Evolutionary conservation across 306 rosid genomes (phyloP), one percentile per base, ranked within the genome.

Genomic region (Acmispon strigosus): DNA sequence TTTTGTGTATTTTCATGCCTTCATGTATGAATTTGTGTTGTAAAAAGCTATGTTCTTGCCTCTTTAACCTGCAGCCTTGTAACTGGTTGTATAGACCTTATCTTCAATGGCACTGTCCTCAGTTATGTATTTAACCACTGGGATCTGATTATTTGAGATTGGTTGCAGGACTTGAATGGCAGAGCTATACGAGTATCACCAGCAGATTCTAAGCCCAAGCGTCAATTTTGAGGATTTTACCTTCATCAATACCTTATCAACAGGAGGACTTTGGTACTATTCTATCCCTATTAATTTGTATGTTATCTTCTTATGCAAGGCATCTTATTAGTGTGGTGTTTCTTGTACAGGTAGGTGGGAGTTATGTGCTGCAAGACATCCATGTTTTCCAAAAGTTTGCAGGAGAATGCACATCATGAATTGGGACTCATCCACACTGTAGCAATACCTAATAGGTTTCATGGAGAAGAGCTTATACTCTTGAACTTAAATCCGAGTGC

Each of bases 161-260:
- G 77, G 48, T 18, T 78, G 76, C 82, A 94, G 96, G 99, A 94
- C 78, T 75, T 94, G 78, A 78, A 84, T 67, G 99, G 99, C 54
- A 89, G 99, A 82, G 6, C 89, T 72, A 85, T 94, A 7, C 80
- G 96, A 3, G 99, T 94, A 16, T 78, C 92, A 0, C 15, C 24
- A 2, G 99, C 97, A 6, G 99, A 87, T 71, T 71, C 88, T 16
- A 88, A 74, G 84, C 92, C 90, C 52, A 84, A 79, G 81, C 95
- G 85, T 16, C 80, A 78, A 47, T 89, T 78, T 82, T 90, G 81
- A 89, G 65, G 80, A 44, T 72, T 37, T 49, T 8, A 18, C n/a
- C 47, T 49, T 64, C 13, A 57, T 19, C 32, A 29, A 66, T 57
- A 73, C 73, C 49, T 32, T 47, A 56, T 69, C 76, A 62, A 57